These are phyloP conservation scores for Tuber umbilicatum DNA, from an alignment of 495 filamentous ascomycete genomes.

Conservation along the genomic window DNA sequence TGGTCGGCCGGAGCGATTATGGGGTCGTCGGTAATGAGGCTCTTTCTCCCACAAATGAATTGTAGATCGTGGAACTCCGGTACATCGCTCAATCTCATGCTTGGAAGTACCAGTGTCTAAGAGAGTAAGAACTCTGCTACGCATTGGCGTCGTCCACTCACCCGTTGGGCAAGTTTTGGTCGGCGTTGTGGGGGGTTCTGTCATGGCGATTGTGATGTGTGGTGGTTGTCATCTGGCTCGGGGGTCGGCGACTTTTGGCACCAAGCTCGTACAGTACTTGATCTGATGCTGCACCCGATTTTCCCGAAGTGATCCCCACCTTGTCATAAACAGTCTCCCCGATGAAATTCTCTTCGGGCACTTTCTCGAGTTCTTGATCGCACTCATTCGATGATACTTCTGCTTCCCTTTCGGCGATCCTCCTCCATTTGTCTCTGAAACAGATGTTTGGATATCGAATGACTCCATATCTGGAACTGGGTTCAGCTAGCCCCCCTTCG, in stretches of 20 bases:
- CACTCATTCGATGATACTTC: too few relatives aligned
- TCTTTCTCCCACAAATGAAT: not conserved
- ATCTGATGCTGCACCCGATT: too few relatives aligned
- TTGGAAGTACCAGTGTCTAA: not conserved
- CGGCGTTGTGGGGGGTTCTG: not conserved
- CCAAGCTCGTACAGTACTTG: not conserved
- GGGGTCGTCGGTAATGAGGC: not conserved
- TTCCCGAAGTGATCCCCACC: too few relatives aligned
- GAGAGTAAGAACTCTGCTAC: not conserved
- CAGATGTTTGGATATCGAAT: too few relatives aligned
- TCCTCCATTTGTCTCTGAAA: too few relatives aligned
- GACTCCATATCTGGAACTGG: too few relatives aligned
- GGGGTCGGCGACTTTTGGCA: not conserved
- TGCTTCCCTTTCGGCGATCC: too few relatives aligned
- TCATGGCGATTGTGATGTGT: not conserved
- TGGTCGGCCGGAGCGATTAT: not conserved
- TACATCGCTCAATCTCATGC: not conserved
- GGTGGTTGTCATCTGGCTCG: not conserved
- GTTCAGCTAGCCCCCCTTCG: too few relatives aligned
- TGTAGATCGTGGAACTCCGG: not conserved
- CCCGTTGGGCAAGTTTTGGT: not conserved
- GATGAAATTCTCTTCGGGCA: too few relatives aligned
- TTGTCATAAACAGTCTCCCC: too few relatives aligned
- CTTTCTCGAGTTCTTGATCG: too few relatives aligned
- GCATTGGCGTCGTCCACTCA: not conserved